These are phyloP conservation scores for Ricinus communis DNA, from an alignment of 345 rosid species.

Conservation along the genomic window DNA sequence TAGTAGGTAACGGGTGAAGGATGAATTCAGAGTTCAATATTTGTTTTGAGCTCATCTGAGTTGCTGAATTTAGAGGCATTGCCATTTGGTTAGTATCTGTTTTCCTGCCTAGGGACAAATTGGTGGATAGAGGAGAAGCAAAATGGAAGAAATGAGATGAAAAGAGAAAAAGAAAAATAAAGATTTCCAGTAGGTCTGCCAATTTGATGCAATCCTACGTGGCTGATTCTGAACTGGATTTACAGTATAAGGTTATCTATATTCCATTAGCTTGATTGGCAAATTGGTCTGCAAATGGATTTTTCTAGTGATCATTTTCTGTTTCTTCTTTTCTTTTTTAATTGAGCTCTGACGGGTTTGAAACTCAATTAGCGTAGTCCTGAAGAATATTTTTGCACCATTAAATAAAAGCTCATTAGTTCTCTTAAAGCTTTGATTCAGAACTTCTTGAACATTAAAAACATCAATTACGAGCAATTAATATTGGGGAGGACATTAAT, in stretches of 20 bases:
- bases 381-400: no score
- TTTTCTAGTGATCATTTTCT: no score
- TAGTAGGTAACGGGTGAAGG: slow-evolving; percentile 5
- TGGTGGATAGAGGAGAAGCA: neutral
- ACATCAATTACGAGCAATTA: no score
- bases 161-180: slow-evolving; percentile 5
- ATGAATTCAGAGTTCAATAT: neutral
- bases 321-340: no score
- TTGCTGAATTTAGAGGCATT: slow-evolving; percentile 7
- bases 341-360: no score
- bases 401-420: no score
- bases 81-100: neutral
- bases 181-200: slow-evolving; percentile 3
- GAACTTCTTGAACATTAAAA: no score
- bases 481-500: no score
- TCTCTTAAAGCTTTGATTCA: no score
- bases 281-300: no score
- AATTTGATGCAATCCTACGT: neutral
- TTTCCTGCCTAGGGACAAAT: neutral
- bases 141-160: slow-evolving; percentile 14
- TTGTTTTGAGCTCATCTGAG: neutral
- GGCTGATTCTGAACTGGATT: slow-evolving; percentile 15
- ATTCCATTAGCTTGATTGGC: no score
- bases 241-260: slow-evolving; percentile 29
- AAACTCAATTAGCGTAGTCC: no score